Evolutionary conservation across 352 stramenopile genomes (phyloP).

Genomic region (Phytopythium delawarense): DNA sequence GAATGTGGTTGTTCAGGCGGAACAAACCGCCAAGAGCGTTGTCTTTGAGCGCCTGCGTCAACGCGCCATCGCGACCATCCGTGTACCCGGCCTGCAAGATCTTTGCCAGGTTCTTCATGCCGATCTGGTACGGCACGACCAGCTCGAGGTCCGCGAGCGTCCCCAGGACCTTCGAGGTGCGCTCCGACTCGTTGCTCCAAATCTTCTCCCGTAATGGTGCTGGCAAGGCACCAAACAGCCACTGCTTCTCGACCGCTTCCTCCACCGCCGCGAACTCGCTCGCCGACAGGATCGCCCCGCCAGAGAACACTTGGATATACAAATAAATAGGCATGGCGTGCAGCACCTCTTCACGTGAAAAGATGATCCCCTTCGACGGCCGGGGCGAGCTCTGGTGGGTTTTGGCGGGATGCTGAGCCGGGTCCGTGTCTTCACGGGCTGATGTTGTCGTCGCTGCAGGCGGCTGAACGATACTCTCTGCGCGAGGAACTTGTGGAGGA

Average conservation of each 20-base stretch:
- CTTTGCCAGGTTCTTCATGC: slow-evolving; percentile 75
- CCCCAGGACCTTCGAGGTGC: slow-evolving; percentile 67
- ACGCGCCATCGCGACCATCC: slow-evolving; percentile 56
- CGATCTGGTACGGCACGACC: slow-evolving; percentile 73
- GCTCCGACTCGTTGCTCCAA: slow-evolving; percentile 66
- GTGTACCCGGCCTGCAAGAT: slow-evolving; percentile 67
- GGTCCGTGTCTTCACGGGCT: too few relatives aligned
- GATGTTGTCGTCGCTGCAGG: not conserved
- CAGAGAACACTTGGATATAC: slow-evolving; percentile 80
- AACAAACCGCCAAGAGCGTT: slow-evolving; percentile 73
- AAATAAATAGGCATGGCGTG: slow-evolving; percentile 73
- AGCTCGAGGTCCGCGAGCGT: slow-evolving; percentile 65
- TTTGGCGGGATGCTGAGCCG: not conserved
- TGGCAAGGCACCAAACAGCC: slow-evolving; percentile 42
- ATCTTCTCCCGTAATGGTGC: slow-evolving; percentile 47
- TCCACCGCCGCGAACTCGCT: slow-evolving; percentile 51
- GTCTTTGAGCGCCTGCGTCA: slow-evolving; percentile 66
- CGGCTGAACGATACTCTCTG: not conserved
- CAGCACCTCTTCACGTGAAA: slow-evolving; percentile 70
- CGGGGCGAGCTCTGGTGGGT: not conserved
- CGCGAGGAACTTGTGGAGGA: not conserved
- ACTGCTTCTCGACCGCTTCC: slow-evolving; percentile 43
- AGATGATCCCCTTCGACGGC: slow-evolving; percentile 44
- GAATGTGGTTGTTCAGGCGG: slow-evolving; percentile 36
- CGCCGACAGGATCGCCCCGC: slow-evolving; percentile 49